Base-by-base conservation (phyloP, 225 moss, liverwort and hornwort genomes). In the Pseudisothecium myosuroides region DNA sequence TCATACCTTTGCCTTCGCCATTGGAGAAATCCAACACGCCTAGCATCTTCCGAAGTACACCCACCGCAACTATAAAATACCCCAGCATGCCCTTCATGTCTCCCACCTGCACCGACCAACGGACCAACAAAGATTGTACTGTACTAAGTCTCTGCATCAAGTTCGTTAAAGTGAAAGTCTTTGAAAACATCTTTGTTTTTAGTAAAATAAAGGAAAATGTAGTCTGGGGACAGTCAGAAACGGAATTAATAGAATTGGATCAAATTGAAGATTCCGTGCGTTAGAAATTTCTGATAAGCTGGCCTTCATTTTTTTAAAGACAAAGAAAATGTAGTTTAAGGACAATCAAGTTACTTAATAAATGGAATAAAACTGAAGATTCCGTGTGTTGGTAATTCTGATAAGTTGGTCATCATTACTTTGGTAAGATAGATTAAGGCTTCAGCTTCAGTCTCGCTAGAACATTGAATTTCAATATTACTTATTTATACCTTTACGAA, bases 61-160 rank as follows among this genome's bases (percentile, higher is more conserved):
- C 83, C 55, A 96, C 45, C 34, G 83, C 85, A 12, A 12, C 45
- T 31, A 82, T 17, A 32, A 89, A 92, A 41, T 90, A 76, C 10
- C 81, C 94, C 80, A 59, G 31, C 68, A 91, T 82, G 26, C 97
- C 97, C 43, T 90, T 89, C 79, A 96, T 26, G 80, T 97, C 93
- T 89, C 96, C 95, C 21, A 95, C 65, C 96, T 97, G 93, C 89
- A 73, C 87, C 66, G 78, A 69, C 54, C 84, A 83, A 55, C 29
- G 34, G 78, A 69, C 54, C 84, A 83, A 55, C 29, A 47, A 83
- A 63, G 21, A 32, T 63, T 32, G 15, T 15, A 3, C 2, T 16
- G 52, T n/a, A 8, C 22, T 17, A 7, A n/a, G 58, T 27, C 55
- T n/a, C 56, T 11, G n/a, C 58, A 27, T 27, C n/a, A 79, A 37